Evolutionary conservation across 1,284 basidiomycete species (phyloP).

Genomic region (Naganishia sp.): DNA sequence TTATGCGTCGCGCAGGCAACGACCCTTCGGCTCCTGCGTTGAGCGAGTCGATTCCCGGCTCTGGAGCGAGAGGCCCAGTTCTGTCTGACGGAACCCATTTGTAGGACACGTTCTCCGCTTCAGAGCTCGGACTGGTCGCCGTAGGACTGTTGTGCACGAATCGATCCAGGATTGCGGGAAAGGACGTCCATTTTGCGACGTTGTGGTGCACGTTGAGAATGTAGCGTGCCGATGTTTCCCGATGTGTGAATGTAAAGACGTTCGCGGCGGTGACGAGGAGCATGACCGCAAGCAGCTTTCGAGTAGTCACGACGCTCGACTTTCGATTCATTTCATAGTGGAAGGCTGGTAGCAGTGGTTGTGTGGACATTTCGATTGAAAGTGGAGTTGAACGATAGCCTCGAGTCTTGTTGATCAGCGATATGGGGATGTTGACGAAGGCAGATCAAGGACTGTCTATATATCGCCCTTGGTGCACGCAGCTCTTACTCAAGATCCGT

Average conservation of each 20-base stretch:
- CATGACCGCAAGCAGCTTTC: neutral
- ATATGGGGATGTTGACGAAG: too few relatives aligned
- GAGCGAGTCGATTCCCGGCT: slow-evolving; percentile 6
- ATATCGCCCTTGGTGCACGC: too few relatives aligned
- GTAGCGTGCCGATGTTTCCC: neutral
- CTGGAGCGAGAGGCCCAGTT: neutral
- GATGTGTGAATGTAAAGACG: slow-evolving; percentile 7
- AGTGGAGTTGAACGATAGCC: neutral
- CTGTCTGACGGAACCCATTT: neutral
- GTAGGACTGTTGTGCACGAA: neutral
- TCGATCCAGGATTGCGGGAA: neutral
- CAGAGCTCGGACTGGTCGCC: neutral
- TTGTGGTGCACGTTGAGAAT: neutral
- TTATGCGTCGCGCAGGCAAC: neutral
- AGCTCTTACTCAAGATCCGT: too few relatives aligned
- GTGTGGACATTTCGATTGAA: neutral
- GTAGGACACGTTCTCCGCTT: neutral
- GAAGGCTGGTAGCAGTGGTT: slow-evolving; percentile 5
- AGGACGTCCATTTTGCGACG: slow-evolving; percentile 4
- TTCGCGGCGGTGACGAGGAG: slow-evolving; percentile 5
- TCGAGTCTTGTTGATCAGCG: neutral
- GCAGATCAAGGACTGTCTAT: neutral
- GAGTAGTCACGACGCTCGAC: neutral
- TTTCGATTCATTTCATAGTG: slow-evolving; percentile 6
- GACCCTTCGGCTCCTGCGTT: neutral